These are phyloP conservation scores for Medicago arabica DNA, from an alignment of 306 rosid species.

Conservation along the genomic window DNA sequence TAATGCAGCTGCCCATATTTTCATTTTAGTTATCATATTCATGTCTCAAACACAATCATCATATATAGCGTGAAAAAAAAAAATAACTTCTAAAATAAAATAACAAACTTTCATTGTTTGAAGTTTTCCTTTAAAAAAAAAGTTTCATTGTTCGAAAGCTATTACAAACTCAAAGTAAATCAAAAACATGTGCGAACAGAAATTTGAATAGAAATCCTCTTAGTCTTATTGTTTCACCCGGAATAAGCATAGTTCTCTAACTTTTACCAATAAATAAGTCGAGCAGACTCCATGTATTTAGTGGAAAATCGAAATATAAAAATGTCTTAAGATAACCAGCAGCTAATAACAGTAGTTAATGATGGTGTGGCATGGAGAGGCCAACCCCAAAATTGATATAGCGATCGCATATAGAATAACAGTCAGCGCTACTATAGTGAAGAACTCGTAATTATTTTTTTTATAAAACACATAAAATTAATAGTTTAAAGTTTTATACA, in stretches of 20 bases:
- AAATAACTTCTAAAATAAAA: constrained; percentile 1
- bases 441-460: not conserved
- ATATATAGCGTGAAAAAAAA: not conserved
- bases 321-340: not conserved
- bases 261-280: not conserved
- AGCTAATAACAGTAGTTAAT: not conserved
- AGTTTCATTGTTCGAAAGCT: not conserved
- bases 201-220: not conserved
- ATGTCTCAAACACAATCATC: too few species aligned
- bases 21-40: too few species aligned
- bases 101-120: too few species aligned
- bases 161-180: not conserved
- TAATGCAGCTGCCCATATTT: too few species aligned
- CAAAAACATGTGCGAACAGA: not conserved
- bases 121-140: not conserved
- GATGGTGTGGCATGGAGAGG: not conserved
- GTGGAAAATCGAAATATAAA: not conserved
- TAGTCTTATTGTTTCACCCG: not conserved
- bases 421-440: not conserved
- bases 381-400: not conserved
- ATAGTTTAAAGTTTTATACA: not conserved
- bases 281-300: not conserved
- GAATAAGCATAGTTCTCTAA: not conserved
- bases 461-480: not conserved
- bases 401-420: not conserved